These are phyloP conservation scores for Hysterium pulicare DNA, from an alignment of 2,329 filamentous ascomycete genomes.

Conservation along the genomic window DNA sequence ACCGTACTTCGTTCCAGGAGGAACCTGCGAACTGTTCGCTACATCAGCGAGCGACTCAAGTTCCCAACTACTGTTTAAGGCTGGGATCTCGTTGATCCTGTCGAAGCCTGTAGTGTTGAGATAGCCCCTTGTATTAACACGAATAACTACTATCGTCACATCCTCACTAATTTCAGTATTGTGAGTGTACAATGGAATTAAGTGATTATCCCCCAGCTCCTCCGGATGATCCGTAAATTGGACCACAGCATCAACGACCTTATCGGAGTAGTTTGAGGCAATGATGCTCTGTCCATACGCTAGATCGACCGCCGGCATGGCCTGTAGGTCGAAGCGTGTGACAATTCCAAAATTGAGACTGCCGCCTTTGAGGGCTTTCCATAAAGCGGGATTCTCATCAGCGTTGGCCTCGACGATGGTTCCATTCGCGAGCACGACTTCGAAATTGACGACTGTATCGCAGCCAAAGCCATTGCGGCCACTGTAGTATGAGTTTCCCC, in stretches of 20 bases:
- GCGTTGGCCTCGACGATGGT: slow-evolving; percentile 36
- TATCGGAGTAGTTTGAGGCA: slow-evolving; percentile 4
- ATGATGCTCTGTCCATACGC: slow-evolving; percentile 10
- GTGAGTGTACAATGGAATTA: slow-evolving; percentile 5
- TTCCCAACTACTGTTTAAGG: slow-evolving; percentile 2
- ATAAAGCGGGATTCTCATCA: slow-evolving; percentile 34
- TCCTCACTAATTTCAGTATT: neutral
- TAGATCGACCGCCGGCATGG: slow-evolving; percentile 17
- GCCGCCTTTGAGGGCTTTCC: slow-evolving; percentile 42
- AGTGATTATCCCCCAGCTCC: slow-evolving; percentile 4
- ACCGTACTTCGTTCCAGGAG: slow-evolving; percentile 1
- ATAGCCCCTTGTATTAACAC: slow-evolving; percentile 7
- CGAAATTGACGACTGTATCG: slow-evolving; percentile 12
- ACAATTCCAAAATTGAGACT: slow-evolving; percentile 44
- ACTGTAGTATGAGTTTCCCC: slow-evolving; percentile 26
- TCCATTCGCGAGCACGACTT: slow-evolving; percentile 39
- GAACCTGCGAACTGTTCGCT: slow-evolving; percentile 4
- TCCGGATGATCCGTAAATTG: slow-evolving; percentile 5
- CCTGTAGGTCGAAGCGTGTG: slow-evolving; percentile 39
- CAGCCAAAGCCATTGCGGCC: slow-evolving; percentile 17
- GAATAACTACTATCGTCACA: slow-evolving; percentile 1
- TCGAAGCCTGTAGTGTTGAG: slow-evolving; percentile 10
- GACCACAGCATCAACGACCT: slow-evolving; percentile 7
- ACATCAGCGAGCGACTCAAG: slow-evolving; percentile 5
- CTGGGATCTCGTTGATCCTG: slow-evolving; percentile 2